phyloP scores from a whole-genome alignment of 768 basidiomycete species.

The Tephrocybe sp. region DNA sequence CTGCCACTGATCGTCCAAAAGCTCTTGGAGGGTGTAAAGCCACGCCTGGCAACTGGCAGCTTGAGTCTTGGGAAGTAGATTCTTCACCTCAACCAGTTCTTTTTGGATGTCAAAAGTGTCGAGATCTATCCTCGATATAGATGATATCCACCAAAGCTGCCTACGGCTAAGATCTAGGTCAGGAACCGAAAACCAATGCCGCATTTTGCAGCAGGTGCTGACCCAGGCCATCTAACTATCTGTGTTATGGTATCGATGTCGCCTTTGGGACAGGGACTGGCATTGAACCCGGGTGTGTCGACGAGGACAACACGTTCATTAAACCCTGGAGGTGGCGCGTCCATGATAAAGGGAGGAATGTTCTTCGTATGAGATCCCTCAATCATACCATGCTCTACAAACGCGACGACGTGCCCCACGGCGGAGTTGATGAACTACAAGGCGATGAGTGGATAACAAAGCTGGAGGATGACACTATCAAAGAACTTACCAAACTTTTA shows the following conservation, averaged over 20 bases:
- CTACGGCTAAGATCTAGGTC: no score
- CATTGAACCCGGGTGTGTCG: background rate
- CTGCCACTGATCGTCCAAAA: no score
- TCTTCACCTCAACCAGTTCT: no score
- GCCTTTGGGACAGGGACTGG: no score
- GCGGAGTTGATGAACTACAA: slow-evolving; percentile 12
- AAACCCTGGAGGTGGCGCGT: no score
- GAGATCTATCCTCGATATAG: no score
- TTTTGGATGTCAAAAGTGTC: no score
- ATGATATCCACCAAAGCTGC: no score
- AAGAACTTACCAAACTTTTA: slow-evolving; percentile 19
- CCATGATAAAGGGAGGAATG: slow-evolving; percentile 7
- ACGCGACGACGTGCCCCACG: background rate
- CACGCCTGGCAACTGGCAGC: no score
- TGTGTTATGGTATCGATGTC: background rate
- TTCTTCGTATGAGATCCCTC: slow-evolving; percentile 10
- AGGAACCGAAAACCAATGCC: no score
- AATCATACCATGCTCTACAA: slow-evolving; percentile 13
- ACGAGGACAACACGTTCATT: background rate
- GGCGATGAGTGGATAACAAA: background rate
- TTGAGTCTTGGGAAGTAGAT: no score
- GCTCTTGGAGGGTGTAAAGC: no score
- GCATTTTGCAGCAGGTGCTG: background rate
- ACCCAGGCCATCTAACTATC: background rate
- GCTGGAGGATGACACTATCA: background rate